Base-by-base conservation (phyloP, 2,329 filamentous ascomycete genomes). In the Fusarium avenaceum region DNA sequence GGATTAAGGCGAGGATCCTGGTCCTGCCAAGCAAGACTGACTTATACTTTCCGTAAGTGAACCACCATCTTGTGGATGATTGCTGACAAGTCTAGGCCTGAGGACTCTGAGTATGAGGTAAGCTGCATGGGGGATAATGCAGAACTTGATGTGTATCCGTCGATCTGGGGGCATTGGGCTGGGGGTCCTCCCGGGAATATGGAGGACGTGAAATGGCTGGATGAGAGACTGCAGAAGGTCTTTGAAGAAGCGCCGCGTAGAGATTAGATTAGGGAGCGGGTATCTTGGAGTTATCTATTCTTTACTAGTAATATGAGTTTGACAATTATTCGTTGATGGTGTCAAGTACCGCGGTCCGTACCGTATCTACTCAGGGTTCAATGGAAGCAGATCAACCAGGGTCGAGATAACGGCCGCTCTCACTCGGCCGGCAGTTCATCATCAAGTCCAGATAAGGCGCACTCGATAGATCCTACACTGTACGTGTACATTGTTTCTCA, bases 61-160 rank as follows among this genome's bases (percentile, higher is more conserved):
- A 2, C 8, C 4, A 15, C 0, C n/a, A 20, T 9, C 20, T 15
- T 3, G 4, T 4, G 6, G 7, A 13, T 4, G 3, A 4, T 13
- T 11, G 1, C 51, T 69, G 9, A 67, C 24, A 3, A 0, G 2
- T 19, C 9, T 19, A 75, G 72, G 15, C 91, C 91, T 0, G 92
- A 94, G 72, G 92, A 94, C 69, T 93, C 90, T 0, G 87, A 91
- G 72, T 89, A 90, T 57, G 92, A 96, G 73, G 89, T 94, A 76
- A 47, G 86, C 20, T 76, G 74, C 40, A 82, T 83, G 81, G 54
- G 71, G 0, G 74, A 72, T 0, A 63, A 78, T 28, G 80, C 77
- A 1, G 76, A 76, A 38, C 74, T 80, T 11, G 72, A 80, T 38
- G 68, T 78, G 0, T 79, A 80, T 40, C 80, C 80, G 0, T 82